Evolutionary conservation across 805 yeast genomes (phyloP), one percentile per base, ranked within the genome.

Genomic region (Candida germanica): DNA sequence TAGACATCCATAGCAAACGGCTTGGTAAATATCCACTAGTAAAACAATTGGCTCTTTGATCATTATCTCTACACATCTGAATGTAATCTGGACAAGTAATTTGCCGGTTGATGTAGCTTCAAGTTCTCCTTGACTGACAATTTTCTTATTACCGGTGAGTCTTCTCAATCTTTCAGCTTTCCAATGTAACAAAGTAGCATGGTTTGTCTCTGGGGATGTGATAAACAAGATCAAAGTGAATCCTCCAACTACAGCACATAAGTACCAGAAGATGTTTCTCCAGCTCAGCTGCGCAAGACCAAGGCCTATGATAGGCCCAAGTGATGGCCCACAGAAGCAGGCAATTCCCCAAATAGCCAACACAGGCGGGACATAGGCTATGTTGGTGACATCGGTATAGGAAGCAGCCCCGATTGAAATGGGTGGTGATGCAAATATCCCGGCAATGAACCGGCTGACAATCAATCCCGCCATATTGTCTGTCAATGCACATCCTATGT

Each of bases 371-470:
- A 67, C 51, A 33, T 57, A 56, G 3, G 74, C 66, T n/a, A 61
- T 50, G 3, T 54, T 28, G 15, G 71, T 49, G 29, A 77, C 55
- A 49, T 79, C 84, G 17, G 73, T 67, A 26, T 75, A 53, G 6
- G 75, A 62, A 6, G 79, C 83, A 39, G 76, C 80, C 30, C 80
- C 82, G 11, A 77, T 73, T 0, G 79, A 70, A 33, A 78, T 49
- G 9, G 75, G 62, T 2, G 83, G 81, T 3, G 79, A 68, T 8
- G 79, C 71, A 38, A 75, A 67, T 15, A 79, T 42, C 2, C 84
- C 83, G 11, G 69, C 61, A 10, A 79, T 43, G 42, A 79, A 71
- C 34, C 84, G 63, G 29, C 76, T 54, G 0, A 75, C 65, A 26
- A 69, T 60, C 39, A 78, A 55, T 0, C 75, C 74, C 5, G 73